Percentiles rank a stretch among this genome's conserved stretches.
Conservation (phyloP, 768 basidiomycete genomes). For the Cystobasidium onofrii region DNA sequence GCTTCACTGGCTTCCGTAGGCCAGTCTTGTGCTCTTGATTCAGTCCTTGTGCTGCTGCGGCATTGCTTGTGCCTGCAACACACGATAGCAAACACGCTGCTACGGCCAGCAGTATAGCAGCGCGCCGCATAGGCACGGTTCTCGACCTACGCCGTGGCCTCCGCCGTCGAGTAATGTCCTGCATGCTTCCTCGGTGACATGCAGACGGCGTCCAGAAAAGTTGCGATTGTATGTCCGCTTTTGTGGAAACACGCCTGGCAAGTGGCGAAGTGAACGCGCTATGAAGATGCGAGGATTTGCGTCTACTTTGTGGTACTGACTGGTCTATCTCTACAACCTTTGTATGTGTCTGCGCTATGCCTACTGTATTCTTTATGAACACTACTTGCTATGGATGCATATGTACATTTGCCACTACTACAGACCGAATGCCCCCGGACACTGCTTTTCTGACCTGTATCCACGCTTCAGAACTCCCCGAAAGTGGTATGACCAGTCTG, state of each 20-base stretch:
- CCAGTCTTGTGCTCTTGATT: background rate
- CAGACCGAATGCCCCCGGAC: too few species aligned
- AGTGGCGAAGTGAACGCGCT: too few species aligned
- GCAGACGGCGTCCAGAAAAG: background rate
- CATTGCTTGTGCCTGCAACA: background rate
- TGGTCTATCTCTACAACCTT: too few species aligned
- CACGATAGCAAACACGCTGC: background rate
- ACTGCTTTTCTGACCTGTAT: too few species aligned
- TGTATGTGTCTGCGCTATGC: too few species aligned
- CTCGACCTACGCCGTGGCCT: background rate
- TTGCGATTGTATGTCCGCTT: background rate
- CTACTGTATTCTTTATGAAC: too few species aligned
- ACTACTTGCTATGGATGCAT: too few species aligned
- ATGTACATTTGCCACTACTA: too few species aligned
- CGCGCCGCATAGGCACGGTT: background rate
- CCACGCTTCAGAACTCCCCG: conserved; percentile 16
- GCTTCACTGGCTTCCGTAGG: conserved; percentile 34
- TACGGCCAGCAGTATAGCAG: background rate
- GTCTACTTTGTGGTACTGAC: too few species aligned
- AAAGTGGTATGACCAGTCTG: conserved; percentile 30
- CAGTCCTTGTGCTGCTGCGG: background rate
- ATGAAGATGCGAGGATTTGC: too few species aligned
- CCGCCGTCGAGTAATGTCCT: background rate
- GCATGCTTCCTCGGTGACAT: background rate
- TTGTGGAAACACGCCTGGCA: background rate